Percentiles rank a stretch among this genome's conserved stretches.
Conservation (phyloP, 495 filamentous ascomycete genomes). For the Aspergillus funiculosus region DNA sequence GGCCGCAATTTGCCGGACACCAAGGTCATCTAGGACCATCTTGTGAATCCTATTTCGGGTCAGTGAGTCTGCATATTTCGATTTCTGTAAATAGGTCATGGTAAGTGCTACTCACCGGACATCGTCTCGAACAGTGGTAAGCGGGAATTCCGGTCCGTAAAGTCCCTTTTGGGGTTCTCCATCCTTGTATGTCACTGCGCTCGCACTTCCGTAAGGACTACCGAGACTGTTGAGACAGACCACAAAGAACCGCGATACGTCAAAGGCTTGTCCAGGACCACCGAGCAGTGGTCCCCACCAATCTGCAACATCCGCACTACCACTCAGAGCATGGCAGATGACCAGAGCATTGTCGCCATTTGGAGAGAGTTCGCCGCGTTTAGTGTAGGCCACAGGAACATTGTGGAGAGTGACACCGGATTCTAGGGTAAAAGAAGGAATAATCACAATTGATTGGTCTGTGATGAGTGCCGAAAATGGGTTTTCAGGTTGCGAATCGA, state of each 20-base stretch:
- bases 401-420: constrained; percentile 81
- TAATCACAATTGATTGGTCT: constrained; percentile 74
- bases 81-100: too few species aligned
- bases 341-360: constrained; percentile 86
- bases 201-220: constrained; percentile 93
- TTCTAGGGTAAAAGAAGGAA: constrained; percentile 89
- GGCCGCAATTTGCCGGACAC: constrained; percentile 76
- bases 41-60: constrained; percentile 68
- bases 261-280: constrained; percentile 84
- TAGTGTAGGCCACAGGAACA: constrained; percentile 91
- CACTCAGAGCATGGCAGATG: constrained; percentile 94
- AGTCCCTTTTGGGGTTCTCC: constrained; percentile 64
- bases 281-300: constrained; percentile 98
- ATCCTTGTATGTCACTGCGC: constrained; percentile 84
- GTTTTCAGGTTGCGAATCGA: constrained; percentile 75
- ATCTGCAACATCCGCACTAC: constrained; percentile 91
- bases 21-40: constrained; percentile 81
- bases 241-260: constrained; percentile 86
- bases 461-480: constrained; percentile 82
- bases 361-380: constrained; percentile 68
- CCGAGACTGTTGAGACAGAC: constrained; percentile 94
- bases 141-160: constrained; percentile 93
- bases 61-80: too few species aligned
- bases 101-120: constrained; percentile 69
- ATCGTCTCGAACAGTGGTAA: constrained; percentile 93